These are phyloP conservation scores for Penicillium palitans DNA, from an alignment of 2,329 filamentous ascomycete species.

Conservation along the genomic window DNA sequence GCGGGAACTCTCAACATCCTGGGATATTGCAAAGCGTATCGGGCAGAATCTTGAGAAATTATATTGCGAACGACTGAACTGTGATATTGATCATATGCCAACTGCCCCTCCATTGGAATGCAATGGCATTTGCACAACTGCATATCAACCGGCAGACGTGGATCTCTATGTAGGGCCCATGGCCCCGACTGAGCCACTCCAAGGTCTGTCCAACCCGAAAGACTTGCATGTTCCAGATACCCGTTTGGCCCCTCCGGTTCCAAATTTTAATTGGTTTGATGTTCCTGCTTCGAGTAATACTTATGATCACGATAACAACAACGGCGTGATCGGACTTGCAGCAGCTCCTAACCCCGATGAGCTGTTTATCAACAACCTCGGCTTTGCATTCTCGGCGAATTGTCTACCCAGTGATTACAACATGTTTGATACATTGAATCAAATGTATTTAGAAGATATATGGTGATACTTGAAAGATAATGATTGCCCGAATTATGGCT, in stretches of 20 bases:
- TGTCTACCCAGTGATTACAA: slow-evolving; percentile 26
- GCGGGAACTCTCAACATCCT: slow-evolving; percentile 24
- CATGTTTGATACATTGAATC: slow-evolving; percentile 27
- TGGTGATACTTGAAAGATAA: slow-evolving; percentile 15
- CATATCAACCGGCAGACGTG: background rate
- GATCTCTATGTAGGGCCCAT: background rate
- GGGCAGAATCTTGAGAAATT: slow-evolving; percentile 24
- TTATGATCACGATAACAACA: background rate
- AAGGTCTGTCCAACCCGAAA: background rate
- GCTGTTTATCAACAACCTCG: slow-evolving; percentile 21
- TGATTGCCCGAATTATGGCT: background rate
- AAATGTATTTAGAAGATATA: slow-evolving; percentile 25
- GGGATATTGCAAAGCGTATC: slow-evolving; percentile 26
- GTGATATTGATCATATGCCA: slow-evolving; percentile 15
- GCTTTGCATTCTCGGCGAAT: slow-evolving; percentile 24
- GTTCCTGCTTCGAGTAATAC: background rate
- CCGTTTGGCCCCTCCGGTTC: background rate
- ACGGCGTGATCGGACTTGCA: background rate
- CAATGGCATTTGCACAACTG: background rate
- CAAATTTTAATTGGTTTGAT: slow-evolving; percentile 3
- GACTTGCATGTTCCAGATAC: background rate
- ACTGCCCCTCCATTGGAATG: slow-evolving; percentile 1
- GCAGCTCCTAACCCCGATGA: slow-evolving; percentile 12
- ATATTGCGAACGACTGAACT: slow-evolving; percentile 17
- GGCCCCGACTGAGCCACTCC: background rate